Evolutionary conservation across 768 basidiomycete genomes (phyloP).

Genomic region (Cystobasidium tubakii): DNA sequence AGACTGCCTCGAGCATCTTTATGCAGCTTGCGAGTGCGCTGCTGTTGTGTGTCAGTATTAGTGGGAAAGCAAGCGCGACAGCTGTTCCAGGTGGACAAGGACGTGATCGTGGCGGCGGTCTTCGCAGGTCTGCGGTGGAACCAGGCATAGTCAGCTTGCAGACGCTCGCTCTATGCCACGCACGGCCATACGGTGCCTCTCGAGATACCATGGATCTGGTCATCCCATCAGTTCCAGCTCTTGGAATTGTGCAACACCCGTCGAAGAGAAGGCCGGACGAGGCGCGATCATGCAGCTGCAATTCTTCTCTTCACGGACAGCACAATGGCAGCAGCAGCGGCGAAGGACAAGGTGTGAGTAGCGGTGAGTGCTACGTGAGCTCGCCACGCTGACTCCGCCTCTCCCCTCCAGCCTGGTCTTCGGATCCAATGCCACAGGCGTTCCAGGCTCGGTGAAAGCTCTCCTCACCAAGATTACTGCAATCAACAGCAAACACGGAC

Average conservation of each 20-base stretch:
- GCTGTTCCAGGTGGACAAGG: too few relatives aligned
- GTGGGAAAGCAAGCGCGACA: too few relatives aligned
- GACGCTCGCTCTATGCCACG: too few relatives aligned
- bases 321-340: background rate
- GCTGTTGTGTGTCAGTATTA: background rate
- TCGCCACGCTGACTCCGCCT: background rate
- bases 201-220: too few relatives aligned
- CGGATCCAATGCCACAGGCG: slow-evolving; percentile 13
- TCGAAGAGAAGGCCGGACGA: too few relatives aligned
- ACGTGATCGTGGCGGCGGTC: too few relatives aligned
- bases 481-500: slow-evolving; percentile 39
- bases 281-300: background rate
- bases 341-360: slow-evolving; percentile 36
- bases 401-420: slow-evolving; percentile 15
- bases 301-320: background rate
- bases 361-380: background rate
- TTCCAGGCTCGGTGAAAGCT: background rate
- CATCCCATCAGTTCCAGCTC: too few relatives aligned
- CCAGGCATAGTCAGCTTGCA: too few relatives aligned
- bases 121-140: too few relatives aligned
- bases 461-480: slow-evolving; percentile 27
- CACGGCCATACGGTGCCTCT: too few relatives aligned
- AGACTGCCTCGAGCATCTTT: background rate
- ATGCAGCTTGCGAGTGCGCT: background rate
- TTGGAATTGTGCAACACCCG: too few relatives aligned